These are phyloP conservation scores for Combretum micranthum DNA, from an alignment of 345 rosid species.

Conservation along the genomic window DNA sequence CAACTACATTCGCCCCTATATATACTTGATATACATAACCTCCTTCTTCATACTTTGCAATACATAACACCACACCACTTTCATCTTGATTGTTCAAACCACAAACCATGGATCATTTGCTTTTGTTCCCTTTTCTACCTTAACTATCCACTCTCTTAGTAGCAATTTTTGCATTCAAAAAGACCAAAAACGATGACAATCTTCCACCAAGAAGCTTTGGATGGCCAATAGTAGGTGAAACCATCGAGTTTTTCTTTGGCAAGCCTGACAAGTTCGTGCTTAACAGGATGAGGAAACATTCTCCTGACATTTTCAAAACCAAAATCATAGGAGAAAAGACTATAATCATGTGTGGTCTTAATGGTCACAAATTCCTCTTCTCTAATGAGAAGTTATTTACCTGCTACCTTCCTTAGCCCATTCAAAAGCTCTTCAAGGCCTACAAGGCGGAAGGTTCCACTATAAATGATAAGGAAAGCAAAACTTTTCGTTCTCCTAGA, in stretches of 20 bases:
- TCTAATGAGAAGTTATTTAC: constrained; percentile 52
- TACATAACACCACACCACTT: too few species aligned
- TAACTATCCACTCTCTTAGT: not conserved
- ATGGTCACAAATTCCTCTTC: too few species aligned
- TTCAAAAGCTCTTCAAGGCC: constrained; percentile 42
- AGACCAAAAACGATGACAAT: too few species aligned
- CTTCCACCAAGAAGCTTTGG: too few species aligned
- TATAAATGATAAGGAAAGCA: constrained; percentile 17
- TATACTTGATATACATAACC: too few species aligned
- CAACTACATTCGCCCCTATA: too few species aligned
- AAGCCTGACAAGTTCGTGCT: constrained; percentile 43
- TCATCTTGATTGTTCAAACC: too few species aligned
- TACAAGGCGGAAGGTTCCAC: constrained; percentile 18
- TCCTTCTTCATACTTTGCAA: too few species aligned
- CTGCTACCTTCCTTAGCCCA: constrained; percentile 38
- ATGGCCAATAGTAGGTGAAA: too few species aligned
- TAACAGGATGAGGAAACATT: constrained; percentile 36
- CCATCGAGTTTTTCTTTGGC: constrained; percentile 38
- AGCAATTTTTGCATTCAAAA: not conserved
- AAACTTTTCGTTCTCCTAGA: constrained; percentile 23
- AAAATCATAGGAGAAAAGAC: constrained; percentile 43
- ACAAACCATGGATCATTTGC: not conserved
- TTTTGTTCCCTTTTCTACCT: constrained; percentile 5
- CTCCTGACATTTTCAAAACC: constrained; percentile 47
- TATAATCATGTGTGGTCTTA: too few species aligned